Evolutionary conservation across 2,329 filamentous ascomycete genomes (phyloP), one percentile per base, ranked within the genome.

Genomic region (Didymella arachidicola): DNA sequence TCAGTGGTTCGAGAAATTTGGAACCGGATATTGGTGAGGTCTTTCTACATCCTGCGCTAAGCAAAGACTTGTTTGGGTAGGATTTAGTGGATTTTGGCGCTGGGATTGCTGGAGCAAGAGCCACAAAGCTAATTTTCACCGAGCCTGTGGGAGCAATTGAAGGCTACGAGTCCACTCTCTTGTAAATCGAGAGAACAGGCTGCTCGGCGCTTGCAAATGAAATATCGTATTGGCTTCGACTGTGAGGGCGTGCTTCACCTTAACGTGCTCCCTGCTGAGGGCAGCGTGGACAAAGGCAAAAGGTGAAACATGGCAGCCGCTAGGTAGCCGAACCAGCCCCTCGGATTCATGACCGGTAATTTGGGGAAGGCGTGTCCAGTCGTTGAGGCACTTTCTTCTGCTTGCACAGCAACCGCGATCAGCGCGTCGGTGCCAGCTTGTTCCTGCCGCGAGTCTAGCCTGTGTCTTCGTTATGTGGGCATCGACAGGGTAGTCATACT

Each of bases 21-120:
- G 14, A 36, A n/a, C 32, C 12, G 11, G 32, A 16, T 26, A 10
- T 32, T 7, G 32, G 22, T 18, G 22, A n/a, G 22, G 19, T 12
- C 16, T 42, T 43, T 32, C 5, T 12, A 11, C 16, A 42, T 12
- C 19, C 25, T 32, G 30, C 54, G 43, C 54, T 45, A 49, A 26
- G 48, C n/a, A 30, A 26, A 49, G 39, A 19, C 43, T 32, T 58
- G 43, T 53, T 26, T 58, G 44, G 39, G 30, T 53, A 32, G 38
- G 41, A 32, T 45, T 49, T 11, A 18, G 44, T 45, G 41, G 30
- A n/a, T 19, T 46, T 58, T 47, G 50, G 56, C 39, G 43, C 30
- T 58, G 56, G 55, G 45, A 53, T 58, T 27, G 50, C 56, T 39
- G 44, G 50, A 41, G 56, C 49, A 48, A 48, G 22, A 42, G 56